These are phyloP conservation scores for Cardamine occulta DNA, from an alignment of 345 rosid genomes.

Conservation along the genomic window DNA sequence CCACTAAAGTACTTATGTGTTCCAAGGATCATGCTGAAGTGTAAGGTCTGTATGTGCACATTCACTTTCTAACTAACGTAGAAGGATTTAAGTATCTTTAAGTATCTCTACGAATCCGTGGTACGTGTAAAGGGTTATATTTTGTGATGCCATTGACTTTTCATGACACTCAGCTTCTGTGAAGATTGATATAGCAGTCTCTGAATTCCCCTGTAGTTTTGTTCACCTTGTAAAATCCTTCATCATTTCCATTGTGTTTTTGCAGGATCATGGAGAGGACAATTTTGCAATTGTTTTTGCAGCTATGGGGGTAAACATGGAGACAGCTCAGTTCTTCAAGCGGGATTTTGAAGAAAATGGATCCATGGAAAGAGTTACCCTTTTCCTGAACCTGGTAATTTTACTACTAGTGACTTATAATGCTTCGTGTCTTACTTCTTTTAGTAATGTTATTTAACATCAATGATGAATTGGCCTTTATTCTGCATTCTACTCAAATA, in stretches of 20 bases:
- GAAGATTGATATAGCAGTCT: background rate
- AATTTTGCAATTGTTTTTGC: slow-evolving; percentile 99
- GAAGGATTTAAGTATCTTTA: slow-evolving; percentile 1
- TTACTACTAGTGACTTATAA: background rate
- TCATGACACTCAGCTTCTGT: slow-evolving; percentile 2
- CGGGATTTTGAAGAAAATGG: slow-evolving; percentile 99
- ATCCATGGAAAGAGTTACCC: slow-evolving; percentile 99
- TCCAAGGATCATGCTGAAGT: slow-evolving; percentile 4
- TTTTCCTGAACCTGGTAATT: slow-evolving; percentile 73
- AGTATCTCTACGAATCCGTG: background rate
- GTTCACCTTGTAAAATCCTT: slow-evolving; percentile 10
- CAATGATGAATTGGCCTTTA: slow-evolving; percentile 3
- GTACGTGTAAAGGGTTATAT: background rate
- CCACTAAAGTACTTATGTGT: background rate
- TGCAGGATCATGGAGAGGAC: slow-evolving; percentile 86
- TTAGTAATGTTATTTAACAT: background rate
- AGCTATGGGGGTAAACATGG: slow-evolving; percentile 99
- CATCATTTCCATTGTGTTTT: slow-evolving; percentile 4
- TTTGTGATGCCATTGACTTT: slow-evolving; percentile 14
- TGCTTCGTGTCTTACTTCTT: slow-evolving; percentile 1
- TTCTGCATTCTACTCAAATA: slow-evolving; percentile 41
- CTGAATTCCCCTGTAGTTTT: background rate
- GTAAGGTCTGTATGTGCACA: background rate
- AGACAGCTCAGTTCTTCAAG: slow-evolving; percentile 98
- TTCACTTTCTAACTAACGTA: slow-evolving; percentile 11